Conservation (phyloP, 148 eudicot genomes). For the Rhododendron williamsianum region DNA sequence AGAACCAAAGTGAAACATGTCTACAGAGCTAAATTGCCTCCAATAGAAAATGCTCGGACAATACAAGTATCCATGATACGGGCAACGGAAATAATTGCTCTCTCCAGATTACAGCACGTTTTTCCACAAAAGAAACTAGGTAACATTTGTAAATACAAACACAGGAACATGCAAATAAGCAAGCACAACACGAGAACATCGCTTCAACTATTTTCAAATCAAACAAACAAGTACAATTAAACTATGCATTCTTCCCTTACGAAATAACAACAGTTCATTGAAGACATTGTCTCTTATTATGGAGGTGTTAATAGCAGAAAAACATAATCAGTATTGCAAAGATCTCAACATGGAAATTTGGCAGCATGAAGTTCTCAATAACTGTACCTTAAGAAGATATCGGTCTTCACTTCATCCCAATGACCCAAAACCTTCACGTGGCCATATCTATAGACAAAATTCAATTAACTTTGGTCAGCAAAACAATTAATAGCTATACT, state of each 20-base stretch:
- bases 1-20: not conserved
- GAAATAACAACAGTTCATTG: not conserved
- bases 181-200: not conserved
- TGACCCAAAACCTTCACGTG: constrained; percentile 17
- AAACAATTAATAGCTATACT: not conserved
- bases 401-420: constrained; percentile 1
- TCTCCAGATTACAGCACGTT: not conserved
- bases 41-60: not conserved
- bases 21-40: not conserved
- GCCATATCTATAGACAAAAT: constrained; percentile 15
- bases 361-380: not conserved
- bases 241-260: not conserved
- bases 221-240: not conserved
- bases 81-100: not conserved
- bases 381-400: constrained; percentile 8
- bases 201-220: not conserved
- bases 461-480: not conserved
- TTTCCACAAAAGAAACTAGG: not conserved
- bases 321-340: not conserved
- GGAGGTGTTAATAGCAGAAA: not conserved
- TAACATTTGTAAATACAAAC: not conserved
- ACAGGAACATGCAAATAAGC: not conserved
- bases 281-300: not conserved
- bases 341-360: constrained; percentile 12
- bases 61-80: not conserved